Evolutionary conservation across 768 basidiomycete genomes (phyloP).

Genomic region (Crassisporium funariophilum): DNA sequence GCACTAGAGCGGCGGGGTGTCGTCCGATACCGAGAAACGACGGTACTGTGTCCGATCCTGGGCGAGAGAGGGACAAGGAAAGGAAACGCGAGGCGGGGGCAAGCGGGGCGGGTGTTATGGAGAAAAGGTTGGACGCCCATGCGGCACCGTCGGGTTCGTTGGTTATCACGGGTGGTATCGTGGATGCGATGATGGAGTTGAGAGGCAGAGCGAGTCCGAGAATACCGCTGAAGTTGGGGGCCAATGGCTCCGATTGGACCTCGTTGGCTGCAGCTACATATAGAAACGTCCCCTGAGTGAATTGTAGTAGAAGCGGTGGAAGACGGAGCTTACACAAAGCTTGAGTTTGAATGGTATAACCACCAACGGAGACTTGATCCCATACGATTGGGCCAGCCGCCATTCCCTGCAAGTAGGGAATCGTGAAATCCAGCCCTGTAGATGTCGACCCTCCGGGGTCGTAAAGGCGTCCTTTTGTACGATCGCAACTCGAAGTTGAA

Average conservation of each 20-base stretch:
- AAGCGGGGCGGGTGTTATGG: constrained; percentile 52
- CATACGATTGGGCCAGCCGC: constrained; percentile 68
- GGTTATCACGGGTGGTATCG: constrained; percentile 48
- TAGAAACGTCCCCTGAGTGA: not conserved
- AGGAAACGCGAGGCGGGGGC: constrained; percentile 67
- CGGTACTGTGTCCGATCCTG: constrained; percentile 58
- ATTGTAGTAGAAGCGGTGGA: not conserved
- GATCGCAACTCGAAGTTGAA: constrained; percentile 50
- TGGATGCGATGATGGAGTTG: constrained; percentile 64
- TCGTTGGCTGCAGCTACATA: constrained; percentile 56
- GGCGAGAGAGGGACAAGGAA: constrained; percentile 67
- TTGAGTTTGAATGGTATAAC: constrained; percentile 64
- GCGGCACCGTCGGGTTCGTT: constrained; percentile 66
- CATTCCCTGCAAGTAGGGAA: constrained; percentile 61
- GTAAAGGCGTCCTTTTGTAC: constrained; percentile 51
- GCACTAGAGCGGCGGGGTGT: constrained; percentile 57
- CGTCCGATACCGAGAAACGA: constrained; percentile 69
- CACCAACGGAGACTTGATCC: constrained; percentile 65
- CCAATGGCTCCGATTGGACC: constrained; percentile 60
- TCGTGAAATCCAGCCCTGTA: constrained; percentile 47
- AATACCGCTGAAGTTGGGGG: constrained; percentile 60
- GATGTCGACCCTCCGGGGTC: constrained; percentile 50
- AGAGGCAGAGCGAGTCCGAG: constrained; percentile 75
- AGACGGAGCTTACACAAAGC: constrained; percentile 59
- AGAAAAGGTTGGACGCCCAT: constrained; percentile 71